Percentiles rank a stretch among this genome's conserved stretches.
Conservation (phyloP, 1,284 basidiomycete species). For the Apiotrichum mycotoxinovorans region DNA sequence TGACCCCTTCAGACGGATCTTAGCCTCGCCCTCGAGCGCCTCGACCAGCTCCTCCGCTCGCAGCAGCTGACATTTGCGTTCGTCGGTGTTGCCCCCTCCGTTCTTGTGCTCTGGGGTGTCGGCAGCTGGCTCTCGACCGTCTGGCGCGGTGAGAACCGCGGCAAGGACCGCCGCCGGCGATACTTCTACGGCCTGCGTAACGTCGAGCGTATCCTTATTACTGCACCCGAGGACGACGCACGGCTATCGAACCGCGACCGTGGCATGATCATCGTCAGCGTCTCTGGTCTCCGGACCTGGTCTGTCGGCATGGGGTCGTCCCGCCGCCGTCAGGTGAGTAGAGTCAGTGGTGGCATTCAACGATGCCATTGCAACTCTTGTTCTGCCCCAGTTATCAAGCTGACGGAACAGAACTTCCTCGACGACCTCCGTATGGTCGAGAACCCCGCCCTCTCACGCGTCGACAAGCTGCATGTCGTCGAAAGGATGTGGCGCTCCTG, state of each 20-base stretch:
- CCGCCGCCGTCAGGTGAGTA: slow-evolving; percentile 29
- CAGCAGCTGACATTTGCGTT: slow-evolving; percentile 97
- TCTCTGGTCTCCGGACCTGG: slow-evolving; percentile 48
- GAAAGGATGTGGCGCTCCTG: slow-evolving; percentile 90
- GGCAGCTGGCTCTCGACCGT: slow-evolving; percentile 57
- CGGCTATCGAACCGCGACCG: slow-evolving; percentile 50
- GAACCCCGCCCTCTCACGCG: slow-evolving; percentile 61
- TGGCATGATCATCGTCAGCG: slow-evolving; percentile 53
- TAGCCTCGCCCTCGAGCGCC: slow-evolving; percentile 75
- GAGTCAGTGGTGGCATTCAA: too few species aligned
- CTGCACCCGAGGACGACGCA: slow-evolving; percentile 37
- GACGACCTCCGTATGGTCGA: slow-evolving; percentile 83
- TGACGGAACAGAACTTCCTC: slow-evolving; percentile 63
- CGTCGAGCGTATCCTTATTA: slow-evolving; percentile 65
- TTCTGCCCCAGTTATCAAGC: neutral
- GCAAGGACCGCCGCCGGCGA: slow-evolving; percentile 44
- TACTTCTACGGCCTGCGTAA: slow-evolving; percentile 54
- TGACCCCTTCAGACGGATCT: slow-evolving; percentile 72
- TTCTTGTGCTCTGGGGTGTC: slow-evolving; percentile 72
- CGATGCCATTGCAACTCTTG: slow-evolving; percentile 2
- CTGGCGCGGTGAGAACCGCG: slow-evolving; percentile 52
- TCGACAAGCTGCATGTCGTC: slow-evolving; percentile 70
- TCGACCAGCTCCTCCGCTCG: slow-evolving; percentile 84
- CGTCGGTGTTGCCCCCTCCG: slow-evolving; percentile 87
- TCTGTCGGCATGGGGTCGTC: slow-evolving; percentile 42